Evolutionary conservation across 1,139 yeast genomes (phyloP), one percentile per base, ranked within the genome.

Genomic region (Pichia sp.): DNA sequence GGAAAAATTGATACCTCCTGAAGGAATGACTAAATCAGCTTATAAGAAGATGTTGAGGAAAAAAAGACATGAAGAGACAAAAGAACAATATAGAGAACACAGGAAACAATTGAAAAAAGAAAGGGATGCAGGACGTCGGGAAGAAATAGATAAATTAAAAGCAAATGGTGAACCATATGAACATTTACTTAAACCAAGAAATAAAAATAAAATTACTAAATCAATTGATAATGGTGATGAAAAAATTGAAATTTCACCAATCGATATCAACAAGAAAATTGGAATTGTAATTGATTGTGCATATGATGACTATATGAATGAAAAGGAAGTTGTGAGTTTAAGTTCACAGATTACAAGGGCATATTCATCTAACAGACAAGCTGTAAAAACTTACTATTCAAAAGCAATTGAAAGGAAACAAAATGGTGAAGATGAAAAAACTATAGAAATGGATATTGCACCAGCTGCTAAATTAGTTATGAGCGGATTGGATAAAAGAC

Each of bases 291-390:
- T 92, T 53, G 98, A 92, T 64, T 92, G 98, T 65, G 86, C 75
- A 25, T 92, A 92, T 62, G 98, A 92, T 59, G 89, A 86, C 37
- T 64, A 85, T 57, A 92, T 92, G 98, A 78, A 73, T 42, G 84
- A 80, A 34, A 81, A 73, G 61, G 97, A 92, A 59, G 76, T 85
- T 39, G 77, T 76, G 3, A 85, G 96, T 22, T 66, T 90, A 60
- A 78, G 90, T 10, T 77, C 80, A 50, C 98, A 92, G 64, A 73
- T 92, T 41, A 78, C 92, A 10, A 71, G 97, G 48, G 75, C 89
- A 47, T 90, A 92, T 63, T 77, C 95, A 8, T 82, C 83, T 25
- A 87, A 84, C 61, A 74, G 85, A 54, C 74, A 76, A 45, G 78
- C 87, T 20, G 64, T 68, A 40, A 46, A 45, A 22, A 23, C 25